Evolutionary conservation across 2,329 filamentous ascomycete genomes (phyloP).

Genomic region (Epichloe festucae): DNA sequence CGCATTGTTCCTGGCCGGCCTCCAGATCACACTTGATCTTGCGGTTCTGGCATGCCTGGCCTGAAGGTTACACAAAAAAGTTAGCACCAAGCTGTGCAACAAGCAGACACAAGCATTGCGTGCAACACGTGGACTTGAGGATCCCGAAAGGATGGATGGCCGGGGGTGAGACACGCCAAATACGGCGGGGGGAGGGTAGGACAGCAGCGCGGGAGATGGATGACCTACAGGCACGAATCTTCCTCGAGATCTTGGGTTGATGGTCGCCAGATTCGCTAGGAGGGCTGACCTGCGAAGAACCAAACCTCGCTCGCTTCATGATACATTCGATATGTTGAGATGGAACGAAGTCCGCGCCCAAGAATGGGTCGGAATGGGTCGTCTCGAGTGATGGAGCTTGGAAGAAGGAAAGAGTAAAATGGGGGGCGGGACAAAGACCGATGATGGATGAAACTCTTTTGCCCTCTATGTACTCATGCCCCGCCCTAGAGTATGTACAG

Average conservation of each 20-base stretch:
- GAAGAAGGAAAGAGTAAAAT: neutral
- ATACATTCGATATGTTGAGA: conserved; percentile 1
- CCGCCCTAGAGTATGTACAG: too few species aligned
- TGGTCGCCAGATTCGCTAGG: conserved; percentile 4
- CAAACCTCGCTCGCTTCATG: conserved; percentile 13
- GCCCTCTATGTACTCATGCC: too few species aligned
- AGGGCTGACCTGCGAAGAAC: conserved; percentile 9
- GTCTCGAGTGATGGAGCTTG: neutral
- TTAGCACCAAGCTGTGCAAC: conserved; percentile 1
- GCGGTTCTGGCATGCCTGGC: conserved; percentile 35
- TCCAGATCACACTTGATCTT: conserved; percentile 43
- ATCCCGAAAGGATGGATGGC: neutral
- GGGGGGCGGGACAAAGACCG: conserved; percentile 7
- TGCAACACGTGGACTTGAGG: neutral
- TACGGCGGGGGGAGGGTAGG: neutral
- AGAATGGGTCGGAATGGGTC: conserved; percentile 28
- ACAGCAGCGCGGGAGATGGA: neutral
- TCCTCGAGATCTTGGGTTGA: conserved; percentile 19
- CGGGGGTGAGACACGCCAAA: neutral
- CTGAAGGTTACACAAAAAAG: conserved; percentile 6
- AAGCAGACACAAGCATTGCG: neutral
- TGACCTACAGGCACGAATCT: conserved; percentile 21
- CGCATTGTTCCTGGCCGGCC: conserved; percentile 30
- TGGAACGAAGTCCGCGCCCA: conserved; percentile 5
- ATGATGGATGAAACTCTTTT: neutral